Evolutionary conservation across 768 basidiomycete genomes (phyloP).

Genomic region (Pleurotus ostreatus): DNA sequence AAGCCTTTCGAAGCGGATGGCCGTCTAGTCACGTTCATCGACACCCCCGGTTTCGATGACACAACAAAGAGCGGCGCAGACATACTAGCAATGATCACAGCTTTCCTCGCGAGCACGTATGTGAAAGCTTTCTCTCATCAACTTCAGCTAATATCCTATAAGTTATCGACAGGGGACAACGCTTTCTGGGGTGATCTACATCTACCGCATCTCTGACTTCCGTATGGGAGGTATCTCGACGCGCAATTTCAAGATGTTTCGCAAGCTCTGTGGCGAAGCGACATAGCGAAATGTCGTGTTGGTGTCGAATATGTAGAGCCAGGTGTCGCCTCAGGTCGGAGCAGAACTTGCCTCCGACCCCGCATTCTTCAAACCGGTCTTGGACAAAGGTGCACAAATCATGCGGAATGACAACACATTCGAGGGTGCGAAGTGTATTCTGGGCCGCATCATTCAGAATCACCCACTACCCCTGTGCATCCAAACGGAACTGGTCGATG

Average conservation of each 20-base stretch:
- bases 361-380: slow-evolving; percentile 49
- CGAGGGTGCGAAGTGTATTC: slow-evolving; percentile 26
- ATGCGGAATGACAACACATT: slow-evolving; percentile 37
- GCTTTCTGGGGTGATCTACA: slow-evolving; percentile 37
- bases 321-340: slow-evolving; percentile 34
- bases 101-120: slow-evolving; percentile 11
- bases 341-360: slow-evolving; percentile 33
- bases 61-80: slow-evolving; percentile 27
- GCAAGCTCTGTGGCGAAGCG: slow-evolving; percentile 37
- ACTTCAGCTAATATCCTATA: too few species aligned
- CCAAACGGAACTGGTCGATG: slow-evolving; percentile 18
- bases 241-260: slow-evolving; percentile 42
- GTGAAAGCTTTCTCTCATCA: background rate
- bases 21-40: slow-evolving; percentile 26
- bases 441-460: slow-evolving; percentile 24
- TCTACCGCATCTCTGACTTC: slow-evolving; percentile 38
- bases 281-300: slow-evolving; percentile 41
- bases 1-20: slow-evolving; percentile 24
- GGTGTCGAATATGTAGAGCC: slow-evolving; percentile 44
- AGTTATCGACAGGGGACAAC: slow-evolving; percentile 18
- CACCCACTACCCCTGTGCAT: slow-evolving; percentile 14
- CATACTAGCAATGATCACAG: slow-evolving; percentile 26
- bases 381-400: slow-evolving; percentile 45
- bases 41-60: slow-evolving; percentile 41
- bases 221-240: slow-evolving; percentile 34